Conservation (phyloP, 805 yeast species). For the Myxozyma monticola region DNA sequence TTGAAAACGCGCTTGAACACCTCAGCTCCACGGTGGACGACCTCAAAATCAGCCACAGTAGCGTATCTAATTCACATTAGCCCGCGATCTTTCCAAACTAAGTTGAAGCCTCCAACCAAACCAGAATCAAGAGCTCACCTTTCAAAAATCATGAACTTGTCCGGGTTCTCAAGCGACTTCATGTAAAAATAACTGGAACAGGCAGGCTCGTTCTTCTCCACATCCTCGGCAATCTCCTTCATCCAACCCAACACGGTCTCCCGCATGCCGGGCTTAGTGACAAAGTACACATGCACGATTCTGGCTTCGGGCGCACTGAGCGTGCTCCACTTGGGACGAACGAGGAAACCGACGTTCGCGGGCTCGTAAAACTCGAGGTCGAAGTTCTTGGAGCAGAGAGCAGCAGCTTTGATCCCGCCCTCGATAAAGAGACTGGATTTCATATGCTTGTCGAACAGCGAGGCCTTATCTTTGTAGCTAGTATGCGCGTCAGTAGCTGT, state of each 20-base stretch:
- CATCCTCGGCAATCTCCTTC: slow-evolving; percentile 45
- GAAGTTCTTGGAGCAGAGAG: too few species aligned
- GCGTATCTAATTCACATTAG: slow-evolving; percentile 11
- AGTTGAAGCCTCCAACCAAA: not conserved
- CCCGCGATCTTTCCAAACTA: too few species aligned
- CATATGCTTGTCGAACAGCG: slow-evolving; percentile 17
- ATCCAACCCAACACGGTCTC: slow-evolving; percentile 82
- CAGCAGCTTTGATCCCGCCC: too few species aligned
- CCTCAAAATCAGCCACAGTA: slow-evolving; percentile 15
- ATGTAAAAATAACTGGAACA: slow-evolving; percentile 18
- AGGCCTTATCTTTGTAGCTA: slow-evolving; percentile 20
- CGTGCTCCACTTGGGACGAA: slow-evolving; percentile 14
- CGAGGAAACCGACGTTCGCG: slow-evolving; percentile 25
- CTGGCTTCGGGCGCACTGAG: slow-evolving; percentile 10
- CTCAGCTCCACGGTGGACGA: slow-evolving; percentile 20
- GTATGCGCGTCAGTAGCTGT: too few species aligned
- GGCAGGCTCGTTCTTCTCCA: slow-evolving; percentile 16
- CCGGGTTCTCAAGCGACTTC: slow-evolving; percentile 15
- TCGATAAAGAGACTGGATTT: slow-evolving; percentile 12
- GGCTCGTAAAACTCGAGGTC: slow-evolving; percentile 15
- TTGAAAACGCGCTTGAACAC: slow-evolving; percentile 15
- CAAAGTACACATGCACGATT: slow-evolving; percentile 13
- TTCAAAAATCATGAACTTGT: slow-evolving; percentile 25
- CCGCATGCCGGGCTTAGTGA: slow-evolving; percentile 42
- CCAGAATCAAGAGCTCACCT: slow-evolving; percentile 4